phyloP scores from a whole-genome alignment of 2,329 filamentous ascomycete genomes.

The Epichloe gansuensis region DNA sequence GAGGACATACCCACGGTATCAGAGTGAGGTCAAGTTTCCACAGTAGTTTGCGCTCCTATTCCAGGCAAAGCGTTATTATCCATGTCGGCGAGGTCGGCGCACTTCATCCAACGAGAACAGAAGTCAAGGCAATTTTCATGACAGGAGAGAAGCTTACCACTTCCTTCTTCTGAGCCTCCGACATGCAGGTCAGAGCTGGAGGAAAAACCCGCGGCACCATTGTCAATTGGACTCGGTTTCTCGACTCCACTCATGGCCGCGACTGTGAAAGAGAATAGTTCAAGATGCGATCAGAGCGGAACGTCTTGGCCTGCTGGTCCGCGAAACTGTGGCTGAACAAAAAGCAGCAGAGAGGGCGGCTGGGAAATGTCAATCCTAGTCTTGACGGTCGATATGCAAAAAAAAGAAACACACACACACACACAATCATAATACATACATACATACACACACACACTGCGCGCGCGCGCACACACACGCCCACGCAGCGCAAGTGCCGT shows the following conservation, averaged over 20 bases:
- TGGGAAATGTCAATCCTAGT: too few relatives aligned
- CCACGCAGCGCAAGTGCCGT: background rate
- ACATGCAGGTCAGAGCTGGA: constrained; percentile 28
- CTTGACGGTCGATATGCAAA: too few relatives aligned
- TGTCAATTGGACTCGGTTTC: constrained; percentile 10
- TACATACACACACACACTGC: too few relatives aligned
- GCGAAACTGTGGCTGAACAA: too few relatives aligned
- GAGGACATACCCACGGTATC: constrained; percentile 40
- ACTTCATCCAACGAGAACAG: background rate
- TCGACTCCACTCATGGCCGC: constrained; percentile 21
- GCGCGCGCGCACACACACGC: too few relatives aligned
- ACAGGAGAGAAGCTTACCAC: constrained; percentile 35
- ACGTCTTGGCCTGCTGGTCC: too few relatives aligned
- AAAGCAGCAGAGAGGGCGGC: too few relatives aligned
- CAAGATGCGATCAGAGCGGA: too few relatives aligned
- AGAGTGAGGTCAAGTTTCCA: constrained; percentile 48
- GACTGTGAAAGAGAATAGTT: background rate
- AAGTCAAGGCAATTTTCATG: background rate
- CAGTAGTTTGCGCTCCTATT: constrained; percentile 47
- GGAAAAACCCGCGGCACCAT: constrained; percentile 15
- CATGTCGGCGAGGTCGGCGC: background rate
- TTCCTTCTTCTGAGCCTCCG: constrained; percentile 45
- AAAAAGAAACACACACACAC: too few relatives aligned
- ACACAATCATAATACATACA: too few relatives aligned
- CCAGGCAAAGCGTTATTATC: background rate